Evolutionary conservation across 441 rosid species (phyloP).

Genomic region (Capsella rubella): DNA sequence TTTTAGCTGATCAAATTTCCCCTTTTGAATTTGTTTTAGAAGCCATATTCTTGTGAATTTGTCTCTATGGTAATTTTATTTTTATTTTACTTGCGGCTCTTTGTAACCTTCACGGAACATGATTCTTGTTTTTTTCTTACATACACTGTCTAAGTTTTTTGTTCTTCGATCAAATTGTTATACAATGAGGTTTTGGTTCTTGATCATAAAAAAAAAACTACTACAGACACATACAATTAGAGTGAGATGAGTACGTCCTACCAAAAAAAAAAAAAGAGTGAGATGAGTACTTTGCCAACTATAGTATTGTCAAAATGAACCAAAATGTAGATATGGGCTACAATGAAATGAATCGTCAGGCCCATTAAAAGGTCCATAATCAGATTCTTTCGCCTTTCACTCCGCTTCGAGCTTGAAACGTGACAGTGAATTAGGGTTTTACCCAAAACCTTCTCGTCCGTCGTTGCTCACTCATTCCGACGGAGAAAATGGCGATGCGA

Average conservation of each 20-base stretch:
- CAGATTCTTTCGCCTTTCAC: background rate
- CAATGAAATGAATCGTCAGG: background rate
- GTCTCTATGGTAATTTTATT: conserved; percentile 15
- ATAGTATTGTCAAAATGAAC: too few species aligned
- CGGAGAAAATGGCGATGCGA: conserved; percentile 43
- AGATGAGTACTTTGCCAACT: too few species aligned
- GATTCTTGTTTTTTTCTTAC: background rate
- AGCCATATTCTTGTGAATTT: conserved; percentile 37
- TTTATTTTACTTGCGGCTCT: background rate
- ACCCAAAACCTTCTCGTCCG: background rate
- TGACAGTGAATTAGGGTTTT: conserved; percentile 38
- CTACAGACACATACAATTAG: background rate
- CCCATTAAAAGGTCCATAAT: conserved; percentile 26
- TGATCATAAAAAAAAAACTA: too few species aligned
- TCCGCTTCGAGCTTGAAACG: background rate
- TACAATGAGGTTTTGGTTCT: background rate
- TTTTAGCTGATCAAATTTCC: conserved; percentile 27
- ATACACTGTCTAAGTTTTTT: background rate
- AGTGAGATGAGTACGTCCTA: too few species aligned
- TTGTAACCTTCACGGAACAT: conserved; percentile 18
- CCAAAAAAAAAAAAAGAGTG: too few species aligned
- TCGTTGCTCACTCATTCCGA: conserved; percentile 17
- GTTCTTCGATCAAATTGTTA: background rate
- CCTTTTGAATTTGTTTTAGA: conserved; percentile 28
- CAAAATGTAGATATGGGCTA: background rate